Percentiles rank a stretch among this genome's conserved stretches.
Evolutionary conservation across 1,284 basidiomycete species (phyloP).

Genomic region (Somion occarium): DNA sequence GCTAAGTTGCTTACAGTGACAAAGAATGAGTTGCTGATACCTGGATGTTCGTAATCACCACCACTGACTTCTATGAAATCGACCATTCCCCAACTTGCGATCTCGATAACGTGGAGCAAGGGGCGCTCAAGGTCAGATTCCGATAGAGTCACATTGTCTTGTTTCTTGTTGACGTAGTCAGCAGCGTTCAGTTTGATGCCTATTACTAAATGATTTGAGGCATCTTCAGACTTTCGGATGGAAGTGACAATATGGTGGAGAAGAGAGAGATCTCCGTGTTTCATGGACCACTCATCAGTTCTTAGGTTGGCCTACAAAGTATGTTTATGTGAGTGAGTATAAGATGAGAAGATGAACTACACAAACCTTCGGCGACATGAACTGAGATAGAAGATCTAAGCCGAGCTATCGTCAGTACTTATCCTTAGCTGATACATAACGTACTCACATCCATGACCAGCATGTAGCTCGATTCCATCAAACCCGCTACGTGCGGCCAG

Average conservation of each 20-base stretch:
- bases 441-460: slow-evolving; percentile 80
- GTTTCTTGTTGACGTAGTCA: slow-evolving; percentile 58
- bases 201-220: slow-evolving; percentile 63
- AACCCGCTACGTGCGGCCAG: slow-evolving; percentile 73
- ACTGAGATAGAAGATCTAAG: slow-evolving; percentile 79
- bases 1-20: background rate
- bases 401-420: slow-evolving; percentile 6
- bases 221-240: slow-evolving; percentile 47
- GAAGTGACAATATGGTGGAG: slow-evolving; percentile 59
- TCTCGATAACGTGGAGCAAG: slow-evolving; percentile 56
- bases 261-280: slow-evolving; percentile 50
- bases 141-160: slow-evolving; percentile 16
- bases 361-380: slow-evolving; percentile 73
- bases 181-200: slow-evolving; percentile 87
- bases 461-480: slow-evolving; percentile 88
- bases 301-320: slow-evolving; percentile 61
- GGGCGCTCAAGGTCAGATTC: slow-evolving; percentile 41
- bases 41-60: slow-evolving; percentile 81
- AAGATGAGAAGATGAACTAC: background rate
- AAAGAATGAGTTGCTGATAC: slow-evolving; percentile 36
- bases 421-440: background rate
- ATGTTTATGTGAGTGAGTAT: background rate
- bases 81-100: slow-evolving; percentile 60
- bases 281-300: slow-evolving; percentile 54
- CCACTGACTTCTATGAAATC: slow-evolving; percentile 89